Percentiles rank a stretch among this genome's conserved stretches.
Conservation (phyloP, 2,329 filamentous ascomycete genomes). For the Rhinocladiella similis region DNA sequence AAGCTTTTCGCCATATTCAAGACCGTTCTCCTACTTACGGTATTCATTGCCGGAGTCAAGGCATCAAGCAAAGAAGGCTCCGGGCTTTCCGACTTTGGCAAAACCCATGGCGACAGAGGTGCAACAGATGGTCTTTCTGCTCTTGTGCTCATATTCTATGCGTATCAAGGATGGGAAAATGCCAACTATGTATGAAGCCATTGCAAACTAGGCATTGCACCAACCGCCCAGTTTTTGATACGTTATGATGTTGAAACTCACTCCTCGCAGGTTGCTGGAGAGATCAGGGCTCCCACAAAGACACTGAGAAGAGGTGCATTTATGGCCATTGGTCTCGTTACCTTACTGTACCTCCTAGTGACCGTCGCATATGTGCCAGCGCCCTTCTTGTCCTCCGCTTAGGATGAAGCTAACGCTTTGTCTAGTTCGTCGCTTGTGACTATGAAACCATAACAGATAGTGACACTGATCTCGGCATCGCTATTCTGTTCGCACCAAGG, state of each 20-base stretch:
- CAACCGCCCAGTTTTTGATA: no score
- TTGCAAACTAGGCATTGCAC: no score
- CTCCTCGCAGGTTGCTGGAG: neutral
- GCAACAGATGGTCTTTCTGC: neutral
- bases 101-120: neutral
- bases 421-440: neutral
- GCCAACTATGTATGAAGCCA: neutral
- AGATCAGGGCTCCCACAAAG: neutral
- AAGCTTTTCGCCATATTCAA: neutral
- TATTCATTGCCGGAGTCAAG: neutral
- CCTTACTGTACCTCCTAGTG: neutral
- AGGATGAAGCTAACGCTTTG: neutral
- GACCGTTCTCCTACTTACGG: neutral
- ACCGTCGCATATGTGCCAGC: neutral
- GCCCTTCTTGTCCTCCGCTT: neutral
- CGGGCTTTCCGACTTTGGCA: neutral
- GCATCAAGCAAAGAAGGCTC: neutral
- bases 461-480: neutral
- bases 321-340: neutral
- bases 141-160: neutral
- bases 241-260: neutral
- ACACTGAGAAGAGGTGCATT: neutral
- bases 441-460: neutral
- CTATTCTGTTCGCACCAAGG: neutral
- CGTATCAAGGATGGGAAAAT: neutral